phyloP scores from a whole-genome alignment of 2,329 filamentous ascomycete species.

The Diaporthe citrichinensis region DNA sequence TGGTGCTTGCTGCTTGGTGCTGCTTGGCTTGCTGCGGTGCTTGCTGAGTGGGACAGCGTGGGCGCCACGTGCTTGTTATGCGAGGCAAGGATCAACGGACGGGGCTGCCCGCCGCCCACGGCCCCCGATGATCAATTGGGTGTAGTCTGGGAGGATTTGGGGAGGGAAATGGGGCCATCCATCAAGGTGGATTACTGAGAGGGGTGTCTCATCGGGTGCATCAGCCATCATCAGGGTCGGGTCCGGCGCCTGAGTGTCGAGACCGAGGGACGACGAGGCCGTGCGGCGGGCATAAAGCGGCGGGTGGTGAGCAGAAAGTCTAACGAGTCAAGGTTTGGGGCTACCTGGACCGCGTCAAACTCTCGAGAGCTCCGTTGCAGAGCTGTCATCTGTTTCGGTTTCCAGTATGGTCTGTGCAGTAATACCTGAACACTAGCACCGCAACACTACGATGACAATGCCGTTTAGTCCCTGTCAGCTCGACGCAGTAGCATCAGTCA shows the following conservation, averaged over 20 bases:
- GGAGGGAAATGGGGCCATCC: neutral
- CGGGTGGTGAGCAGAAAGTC: neutral
- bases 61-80: constrained; percentile 36
- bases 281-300: constrained; percentile 15
- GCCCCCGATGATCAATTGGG: constrained; percentile 13
- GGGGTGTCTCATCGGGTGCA: neutral
- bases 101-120: constrained; percentile 20
- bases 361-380: neutral
- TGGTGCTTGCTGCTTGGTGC: neutral
- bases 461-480: neutral
- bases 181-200: neutral
- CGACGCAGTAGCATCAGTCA: neutral
- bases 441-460: neutral
- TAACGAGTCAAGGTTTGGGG: constrained; percentile 30
- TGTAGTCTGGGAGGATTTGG: neutral
- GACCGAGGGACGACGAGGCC: constrained; percentile 5
- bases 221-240: neutral
- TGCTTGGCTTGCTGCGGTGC: neutral
- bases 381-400: constrained; percentile 23
- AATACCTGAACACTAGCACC: neutral
- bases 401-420: neutral
- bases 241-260: neutral
- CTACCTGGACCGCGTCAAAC: neutral
- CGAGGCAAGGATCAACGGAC: constrained; percentile 36
- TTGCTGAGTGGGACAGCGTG: constrained; percentile 8